Base-by-base conservation (phyloP, 2,329 filamentous ascomycete species). In the Ceratocystis cubensis region DNA sequence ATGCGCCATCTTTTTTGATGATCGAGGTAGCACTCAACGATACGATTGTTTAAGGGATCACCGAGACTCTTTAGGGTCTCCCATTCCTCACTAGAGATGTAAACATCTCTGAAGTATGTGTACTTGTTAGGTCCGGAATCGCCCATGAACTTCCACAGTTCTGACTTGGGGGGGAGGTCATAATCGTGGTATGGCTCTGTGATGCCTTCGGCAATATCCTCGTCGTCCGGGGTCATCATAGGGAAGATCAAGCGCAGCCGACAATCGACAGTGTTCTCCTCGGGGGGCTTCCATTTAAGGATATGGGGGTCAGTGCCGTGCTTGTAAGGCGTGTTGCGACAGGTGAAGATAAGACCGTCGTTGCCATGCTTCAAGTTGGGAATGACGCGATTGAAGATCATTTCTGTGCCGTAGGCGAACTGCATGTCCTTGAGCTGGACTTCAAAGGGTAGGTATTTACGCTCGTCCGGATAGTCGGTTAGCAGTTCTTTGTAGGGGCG, bases 271-370 rank as follows among this genome's bases (percentile, higher is more conserved):
- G 91, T 96, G 78, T 99, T 99, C 75, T 99, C 94, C 70, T 89
- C 82, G 3, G 91, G 90, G 0, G 93, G 91, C 77, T 99, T 99
- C 94, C 94, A 99, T 76, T 99, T 99, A 48, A 99, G 80, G 69
- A 96, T 99, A 74, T 96, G 88, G 63, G 84, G 84, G 75, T 99
- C 94, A 13, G 94, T 99, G 70, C 94, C 94, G 70, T 88, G 87
- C 71, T 87, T 87, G 78, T 99, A 99, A 8, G 87, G 82, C 20
- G 89, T 91, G 71, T 85, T 88, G 70, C 89, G 86, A 77, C 93
- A 96, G n/a, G 94, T 97, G 76, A 97, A 99, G 73, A 99, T 96
- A 61, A 99, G 82, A 5, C 94, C 94, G 74, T 99, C 94, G 75
- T 96, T 97, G 69, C 93, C 92, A 74, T 99, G 94, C 70, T 87